A percentile compares a stretch with the other conserved stretches of the same genome.
phyloP scores from a whole-genome alignment of 202 grass and related monocot species.

The Hordeum pubiflorum region DNA sequence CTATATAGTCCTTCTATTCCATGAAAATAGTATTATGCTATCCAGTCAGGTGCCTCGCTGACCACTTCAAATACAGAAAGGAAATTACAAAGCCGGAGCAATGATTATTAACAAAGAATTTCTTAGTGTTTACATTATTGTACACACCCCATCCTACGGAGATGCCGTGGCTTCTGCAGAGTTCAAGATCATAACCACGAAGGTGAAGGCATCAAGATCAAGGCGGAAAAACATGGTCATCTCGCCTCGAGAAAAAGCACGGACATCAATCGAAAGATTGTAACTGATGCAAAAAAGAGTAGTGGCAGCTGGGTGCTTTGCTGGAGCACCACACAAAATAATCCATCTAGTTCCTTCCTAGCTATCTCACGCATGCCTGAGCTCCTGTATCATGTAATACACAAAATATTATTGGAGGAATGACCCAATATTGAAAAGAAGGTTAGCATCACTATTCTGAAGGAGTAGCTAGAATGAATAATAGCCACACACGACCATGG shows the following conservation, averaged over 20 bases:
- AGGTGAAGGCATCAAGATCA: slow-evolving; percentile 26
- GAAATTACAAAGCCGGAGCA: slow-evolving; percentile 32
- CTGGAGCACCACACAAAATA: slow-evolving; percentile 28
- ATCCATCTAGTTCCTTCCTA: slow-evolving; percentile 21
- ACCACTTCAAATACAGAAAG: slow-evolving; percentile 23
- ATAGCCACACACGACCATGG: neutral
- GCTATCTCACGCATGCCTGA: slow-evolving; percentile 2
- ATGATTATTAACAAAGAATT: slow-evolving; percentile 50
- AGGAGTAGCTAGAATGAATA: neutral
- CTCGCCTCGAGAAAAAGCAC: slow-evolving; percentile 24
- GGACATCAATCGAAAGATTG: slow-evolving; percentile 19
- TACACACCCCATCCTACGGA: slow-evolving; percentile 22
- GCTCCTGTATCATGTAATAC: slow-evolving; percentile 27
- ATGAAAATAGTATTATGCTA: slow-evolving; percentile 14
- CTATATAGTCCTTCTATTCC: slow-evolving; percentile 18
- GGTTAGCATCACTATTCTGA: neutral
- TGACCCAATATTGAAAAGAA: neutral
- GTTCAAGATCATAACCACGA: slow-evolving; percentile 2
- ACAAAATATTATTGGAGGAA: slow-evolving; percentile 8
- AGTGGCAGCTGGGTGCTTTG: slow-evolving; percentile 17
- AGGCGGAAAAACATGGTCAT: neutral
- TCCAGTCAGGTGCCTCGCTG: neutral
- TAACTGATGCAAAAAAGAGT: slow-evolving; percentile 20
- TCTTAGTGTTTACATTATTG: slow-evolving; percentile 20
- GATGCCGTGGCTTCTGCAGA: neutral